phyloP scores from a whole-genome alignment of 2,329 filamentous ascomycete species.

The Amauroascus verrucosus region DNA sequence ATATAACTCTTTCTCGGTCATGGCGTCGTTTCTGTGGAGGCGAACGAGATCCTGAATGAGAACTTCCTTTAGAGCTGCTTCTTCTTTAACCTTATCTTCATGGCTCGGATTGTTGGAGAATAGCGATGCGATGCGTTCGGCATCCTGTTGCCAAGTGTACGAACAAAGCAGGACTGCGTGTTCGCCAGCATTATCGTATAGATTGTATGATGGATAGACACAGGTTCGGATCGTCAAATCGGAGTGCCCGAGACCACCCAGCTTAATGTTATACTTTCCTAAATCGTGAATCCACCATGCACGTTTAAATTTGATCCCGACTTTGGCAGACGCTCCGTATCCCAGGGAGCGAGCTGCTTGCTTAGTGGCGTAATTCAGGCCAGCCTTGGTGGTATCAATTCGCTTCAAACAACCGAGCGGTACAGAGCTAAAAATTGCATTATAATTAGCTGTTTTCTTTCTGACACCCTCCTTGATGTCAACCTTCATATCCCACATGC shows the following conservation, averaged over 20 bases:
- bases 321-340: not conserved
- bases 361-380: not conserved
- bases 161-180: not conserved
- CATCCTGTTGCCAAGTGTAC: not conserved
- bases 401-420: not conserved
- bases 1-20: not conserved
- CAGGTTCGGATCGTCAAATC: not conserved
- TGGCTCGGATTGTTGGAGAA: not conserved
- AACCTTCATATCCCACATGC: not conserved
- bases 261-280: not conserved
- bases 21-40: not conserved
- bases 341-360: not conserved
- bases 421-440: not conserved
- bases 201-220: not conserved
- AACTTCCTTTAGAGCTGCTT: not conserved
- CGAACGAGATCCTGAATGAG: not conserved
- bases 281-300: slow-evolving; percentile 1
- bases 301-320: slow-evolving; percentile 1
- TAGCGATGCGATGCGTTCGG: not conserved
- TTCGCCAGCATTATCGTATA: not conserved
- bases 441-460: not conserved
- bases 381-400: not conserved
- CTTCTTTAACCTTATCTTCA: not conserved
- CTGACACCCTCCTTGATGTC: not conserved
- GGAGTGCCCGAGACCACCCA: not conserved